Conservation (phyloP, 768 basidiomycete species). For the Russula dissimulans region DNA sequence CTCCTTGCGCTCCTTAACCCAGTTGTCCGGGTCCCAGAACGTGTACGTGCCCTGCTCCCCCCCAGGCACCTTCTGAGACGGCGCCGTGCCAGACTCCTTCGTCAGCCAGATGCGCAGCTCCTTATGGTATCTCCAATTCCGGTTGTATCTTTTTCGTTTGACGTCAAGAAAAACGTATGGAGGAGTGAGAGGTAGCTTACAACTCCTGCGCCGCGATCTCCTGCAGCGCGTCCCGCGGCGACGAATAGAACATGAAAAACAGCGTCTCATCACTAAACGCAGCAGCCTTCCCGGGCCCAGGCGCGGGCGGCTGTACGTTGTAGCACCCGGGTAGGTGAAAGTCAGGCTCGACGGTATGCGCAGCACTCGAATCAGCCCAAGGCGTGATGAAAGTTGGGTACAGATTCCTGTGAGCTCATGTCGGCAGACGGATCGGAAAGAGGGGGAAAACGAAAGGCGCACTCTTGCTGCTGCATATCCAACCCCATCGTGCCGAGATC, state of each 20-base stretch:
- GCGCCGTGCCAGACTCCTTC: conserved; percentile 70
- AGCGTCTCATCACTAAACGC: conserved; percentile 90
- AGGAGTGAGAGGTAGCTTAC: conserved; percentile 39
- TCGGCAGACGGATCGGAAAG: background rate
- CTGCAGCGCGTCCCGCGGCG: conserved; percentile 81
- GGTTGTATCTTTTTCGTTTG: conserved; percentile 54
- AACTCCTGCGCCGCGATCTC: conserved; percentile 90
- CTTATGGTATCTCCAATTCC: conserved; percentile 95
- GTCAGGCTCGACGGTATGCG: conserved; percentile 78
- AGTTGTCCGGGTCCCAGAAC: conserved; percentile 32
- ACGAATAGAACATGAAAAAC: conserved; percentile 94
- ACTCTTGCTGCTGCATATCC: conserved; percentile 76
- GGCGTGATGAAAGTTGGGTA: conserved; percentile 91
- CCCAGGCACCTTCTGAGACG: conserved; percentile 65
- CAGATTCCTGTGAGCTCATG: conserved; percentile 43
- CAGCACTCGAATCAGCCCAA: conserved; percentile 82
- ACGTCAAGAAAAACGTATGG: background rate
- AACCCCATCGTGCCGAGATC: conserved; percentile 85
- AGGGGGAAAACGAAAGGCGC: conserved; percentile 27
- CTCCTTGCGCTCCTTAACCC: conserved; percentile 26
- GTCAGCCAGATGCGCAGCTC: conserved; percentile 76
- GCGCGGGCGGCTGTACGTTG: conserved; percentile 77
- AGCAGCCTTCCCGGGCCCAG: conserved; percentile 66
- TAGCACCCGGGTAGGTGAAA: conserved; percentile 85
- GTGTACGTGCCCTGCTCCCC: conserved; percentile 66